phyloP scores from a whole-genome alignment of 176 grass and related monocot species.

The Oryza punctata region DNA sequence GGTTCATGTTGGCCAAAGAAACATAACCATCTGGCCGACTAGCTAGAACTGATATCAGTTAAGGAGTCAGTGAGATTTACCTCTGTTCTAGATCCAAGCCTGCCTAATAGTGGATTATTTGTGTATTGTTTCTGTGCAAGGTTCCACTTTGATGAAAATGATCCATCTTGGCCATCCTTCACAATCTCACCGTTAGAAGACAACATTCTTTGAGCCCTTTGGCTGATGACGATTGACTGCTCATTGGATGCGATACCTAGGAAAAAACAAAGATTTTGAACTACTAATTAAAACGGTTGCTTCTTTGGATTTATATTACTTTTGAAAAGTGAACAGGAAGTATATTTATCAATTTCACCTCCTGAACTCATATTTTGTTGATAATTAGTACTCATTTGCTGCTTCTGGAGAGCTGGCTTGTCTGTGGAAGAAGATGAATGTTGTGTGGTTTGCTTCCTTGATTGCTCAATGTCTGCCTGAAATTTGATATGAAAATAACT shows the following conservation, averaged over 20 bases:
- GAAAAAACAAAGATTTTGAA: conserved; percentile 21
- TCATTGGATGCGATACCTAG: conserved; percentile 30
- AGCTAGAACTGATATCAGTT: not conserved
- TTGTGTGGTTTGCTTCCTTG: not conserved
- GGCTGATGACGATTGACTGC: not conserved
- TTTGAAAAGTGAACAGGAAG: conserved; percentile 15
- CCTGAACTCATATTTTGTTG: conserved; percentile 29
- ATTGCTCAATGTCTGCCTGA: conserved; percentile 22
- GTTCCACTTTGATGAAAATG: conserved; percentile 41
- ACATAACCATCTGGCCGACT: not conserved
- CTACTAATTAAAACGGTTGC: conserved; percentile 13
- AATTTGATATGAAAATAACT: conserved; percentile 16
- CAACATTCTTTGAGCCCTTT: conserved; percentile 45
- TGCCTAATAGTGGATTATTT: conserved; percentile 29
- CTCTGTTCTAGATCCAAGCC: conserved; percentile 47
- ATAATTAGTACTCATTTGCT: conserved; percentile 24
- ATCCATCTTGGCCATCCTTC: conserved; percentile 44
- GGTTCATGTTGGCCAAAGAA: conserved; percentile 23
- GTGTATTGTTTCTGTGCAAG: conserved; percentile 47
- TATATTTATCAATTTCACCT: not conserved
- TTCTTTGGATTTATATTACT: conserved; percentile 30
- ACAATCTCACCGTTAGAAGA: conserved; percentile 32
- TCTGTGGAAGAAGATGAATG: no score
- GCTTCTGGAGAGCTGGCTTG: not conserved
- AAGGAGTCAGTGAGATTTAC: conserved; percentile 40